These are phyloP conservation scores for Phytophthora agathidicida DNA, from an alignment of 352 stramenopile genomes.

Conservation along the genomic window DNA sequence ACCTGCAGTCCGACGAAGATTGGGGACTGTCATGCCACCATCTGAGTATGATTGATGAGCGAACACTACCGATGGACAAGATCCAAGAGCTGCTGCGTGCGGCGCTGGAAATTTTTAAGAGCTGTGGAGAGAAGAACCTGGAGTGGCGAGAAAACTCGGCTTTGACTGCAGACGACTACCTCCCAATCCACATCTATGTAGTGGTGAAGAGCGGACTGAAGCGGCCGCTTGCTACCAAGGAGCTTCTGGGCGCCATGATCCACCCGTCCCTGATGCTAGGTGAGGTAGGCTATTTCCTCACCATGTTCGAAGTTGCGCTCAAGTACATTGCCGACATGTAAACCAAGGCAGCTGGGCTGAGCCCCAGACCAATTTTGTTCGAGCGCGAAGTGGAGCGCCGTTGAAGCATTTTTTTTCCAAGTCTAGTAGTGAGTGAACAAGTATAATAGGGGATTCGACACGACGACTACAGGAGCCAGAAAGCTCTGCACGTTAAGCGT, in stretches of 20 bases:
- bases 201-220: constrained; percentile 82
- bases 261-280: constrained; percentile 84
- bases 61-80: constrained; percentile 71
- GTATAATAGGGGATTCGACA: constrained; percentile 43
- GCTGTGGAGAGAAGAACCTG: constrained; percentile 77
- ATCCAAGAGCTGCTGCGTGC: constrained; percentile 82
- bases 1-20: constrained; percentile 77
- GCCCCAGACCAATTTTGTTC: constrained; percentile 27
- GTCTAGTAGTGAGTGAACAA: constrained; percentile 42
- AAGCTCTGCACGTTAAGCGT: constrained; percentile 29
- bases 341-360: constrained; percentile 32
- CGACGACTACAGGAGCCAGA: constrained; percentile 19
- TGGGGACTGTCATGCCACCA: constrained; percentile 85
- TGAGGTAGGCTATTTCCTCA: constrained; percentile 88
- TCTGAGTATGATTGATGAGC: constrained; percentile 86
- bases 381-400: constrained; percentile 20
- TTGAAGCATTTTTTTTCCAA: constrained; percentile 27
- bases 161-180: constrained; percentile 82
- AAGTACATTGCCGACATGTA: constrained; percentile 90
- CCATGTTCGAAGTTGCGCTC: constrained; percentile 88
- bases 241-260: constrained; percentile 83
- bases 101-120: constrained; percentile 83
- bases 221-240: constrained; percentile 73
- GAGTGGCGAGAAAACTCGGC: constrained; percentile 79
- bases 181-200: constrained; percentile 89